phyloP scores from a whole-genome alignment of 805 yeast species.

The Wickerhamiella allomyrinae region DNA sequence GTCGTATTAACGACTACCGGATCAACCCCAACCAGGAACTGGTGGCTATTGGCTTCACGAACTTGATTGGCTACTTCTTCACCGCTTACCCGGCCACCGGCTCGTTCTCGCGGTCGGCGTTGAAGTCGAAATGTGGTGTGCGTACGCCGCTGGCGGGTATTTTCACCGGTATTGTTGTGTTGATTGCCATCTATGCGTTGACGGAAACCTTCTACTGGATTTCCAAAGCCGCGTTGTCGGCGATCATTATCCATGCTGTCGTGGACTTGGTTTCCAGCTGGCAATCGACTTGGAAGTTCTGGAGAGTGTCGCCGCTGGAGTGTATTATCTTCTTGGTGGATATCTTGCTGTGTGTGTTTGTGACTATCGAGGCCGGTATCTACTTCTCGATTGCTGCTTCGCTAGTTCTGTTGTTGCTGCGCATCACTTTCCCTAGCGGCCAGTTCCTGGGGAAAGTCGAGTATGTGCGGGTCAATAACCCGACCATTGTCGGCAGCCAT shows the following conservation, averaged over 20 bases:
- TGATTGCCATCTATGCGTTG: constrained; percentile 71
- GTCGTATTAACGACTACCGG: constrained; percentile 81
- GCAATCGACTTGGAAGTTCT: constrained; percentile 37
- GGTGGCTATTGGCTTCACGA: constrained; percentile 84
- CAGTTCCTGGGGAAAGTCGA: constrained; percentile 66
- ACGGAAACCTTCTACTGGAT: constrained; percentile 76
- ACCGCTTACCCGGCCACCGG: constrained; percentile 93
- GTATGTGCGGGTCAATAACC: constrained; percentile 58
- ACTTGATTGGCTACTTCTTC: constrained; percentile 82
- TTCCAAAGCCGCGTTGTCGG: constrained; percentile 77
- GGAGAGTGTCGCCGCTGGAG: constrained; percentile 63
- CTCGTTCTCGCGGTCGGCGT: constrained; percentile 86
- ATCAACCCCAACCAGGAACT: constrained; percentile 88
- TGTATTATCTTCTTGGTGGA: constrained; percentile 57
- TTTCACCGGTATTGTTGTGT: constrained; percentile 76
- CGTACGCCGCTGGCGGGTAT: constrained; percentile 88
- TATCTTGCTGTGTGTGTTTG: constrained; percentile 59
- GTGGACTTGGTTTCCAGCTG: constrained; percentile 60
- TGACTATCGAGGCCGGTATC: constrained; percentile 75
- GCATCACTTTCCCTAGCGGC: constrained; percentile 70
- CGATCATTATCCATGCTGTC: constrained; percentile 88
- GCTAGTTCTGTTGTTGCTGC: constrained; percentile 54
- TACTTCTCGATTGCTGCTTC: constrained; percentile 85
- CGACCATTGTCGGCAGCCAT: constrained; percentile 19
- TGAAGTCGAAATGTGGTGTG: constrained; percentile 90